Evolutionary conservation across 1,284 basidiomycete species (phyloP), one percentile per base, ranked within the genome.

Genomic region (Boletus albobrunnescens): DNA sequence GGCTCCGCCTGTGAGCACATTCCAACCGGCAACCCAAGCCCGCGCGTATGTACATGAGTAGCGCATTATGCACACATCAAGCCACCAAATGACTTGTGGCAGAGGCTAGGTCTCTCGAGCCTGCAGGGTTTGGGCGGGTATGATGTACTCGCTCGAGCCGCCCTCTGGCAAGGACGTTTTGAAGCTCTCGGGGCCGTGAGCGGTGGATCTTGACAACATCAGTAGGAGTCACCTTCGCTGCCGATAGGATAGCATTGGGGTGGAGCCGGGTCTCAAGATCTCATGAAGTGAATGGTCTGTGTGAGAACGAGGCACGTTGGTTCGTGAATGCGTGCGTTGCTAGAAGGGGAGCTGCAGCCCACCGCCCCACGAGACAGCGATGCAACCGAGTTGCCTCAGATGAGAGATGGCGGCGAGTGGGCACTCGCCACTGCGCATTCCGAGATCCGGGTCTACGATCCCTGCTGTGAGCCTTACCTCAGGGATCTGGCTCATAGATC

Each of bases 11-110:
- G 36, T 33, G 49, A n/a, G n/a, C n/a, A n/a, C n/a, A n/a, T 42
- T 43, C 17, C 38, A 37, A 42, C 32, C 30, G 32, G 44, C 36
- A 37, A 32, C 14, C n/a, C 16, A 16, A 35, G 32, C 23, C 30
- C 35, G 33, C 36, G 35, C n/a, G 11, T 28, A 27, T 12, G 12
- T 31, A 33, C 26, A 36, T 51, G 51, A 47, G 47, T 10, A 35
- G 39, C 35, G 41, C 36, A 53, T 16, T 20, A 19, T 20, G 33
- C 16, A 20, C 12, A 20, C 12, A 17, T 17, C 59, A 61, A 61
- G 61, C 60, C 63, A 54, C 58, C 20, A 59, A 65, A 63, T 65
- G 49, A 65, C 41, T 37, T 44, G 51, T 50, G 47, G 47, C 41
- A 36, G 37, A 33, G 42, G n/a, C 60, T 41, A 48, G 61, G 35